Conservation (phyloP, 83 land plant genomes). For the Larix sibirica region DNA sequence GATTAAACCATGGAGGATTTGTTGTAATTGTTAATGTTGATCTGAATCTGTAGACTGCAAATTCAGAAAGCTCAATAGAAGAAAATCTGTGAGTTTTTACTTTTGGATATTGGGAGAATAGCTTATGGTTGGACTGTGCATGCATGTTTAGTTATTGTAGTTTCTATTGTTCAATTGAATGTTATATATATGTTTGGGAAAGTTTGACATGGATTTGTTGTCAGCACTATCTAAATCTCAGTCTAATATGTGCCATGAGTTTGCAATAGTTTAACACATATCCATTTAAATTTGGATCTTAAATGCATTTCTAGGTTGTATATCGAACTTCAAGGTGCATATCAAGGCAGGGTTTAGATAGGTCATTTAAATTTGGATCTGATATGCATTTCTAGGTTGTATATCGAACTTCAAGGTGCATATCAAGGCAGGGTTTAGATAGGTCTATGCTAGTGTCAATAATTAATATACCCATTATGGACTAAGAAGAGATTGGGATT, state of each 20-base stretch:
- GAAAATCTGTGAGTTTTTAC: neutral
- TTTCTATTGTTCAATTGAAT: neutral
- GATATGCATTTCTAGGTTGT: too few species aligned
- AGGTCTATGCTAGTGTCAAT: too few species aligned
- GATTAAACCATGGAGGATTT: too few species aligned
- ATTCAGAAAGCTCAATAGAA: neutral
- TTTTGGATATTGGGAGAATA: neutral
- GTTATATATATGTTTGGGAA: neutral
- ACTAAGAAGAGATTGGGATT: neutral
- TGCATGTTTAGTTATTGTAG: neutral
- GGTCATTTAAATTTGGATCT: too few species aligned
- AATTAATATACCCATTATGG: neutral
- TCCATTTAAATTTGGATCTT: too few species aligned
- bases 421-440: neutral
- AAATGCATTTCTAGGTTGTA: too few species aligned
- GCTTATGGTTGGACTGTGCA: neutral
- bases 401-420: neutral
- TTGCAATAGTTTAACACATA: too few species aligned
- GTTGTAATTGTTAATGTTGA: neutral
- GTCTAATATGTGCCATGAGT: neutral
- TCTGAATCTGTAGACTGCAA: neutral
- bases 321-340: neutral
- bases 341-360: neutral
- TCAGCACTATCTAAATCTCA: neutral
- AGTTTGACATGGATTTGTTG: neutral